Evolutionary conservation across 768 basidiomycete species (phyloP).

Genomic region (Boletellus ananas): DNA sequence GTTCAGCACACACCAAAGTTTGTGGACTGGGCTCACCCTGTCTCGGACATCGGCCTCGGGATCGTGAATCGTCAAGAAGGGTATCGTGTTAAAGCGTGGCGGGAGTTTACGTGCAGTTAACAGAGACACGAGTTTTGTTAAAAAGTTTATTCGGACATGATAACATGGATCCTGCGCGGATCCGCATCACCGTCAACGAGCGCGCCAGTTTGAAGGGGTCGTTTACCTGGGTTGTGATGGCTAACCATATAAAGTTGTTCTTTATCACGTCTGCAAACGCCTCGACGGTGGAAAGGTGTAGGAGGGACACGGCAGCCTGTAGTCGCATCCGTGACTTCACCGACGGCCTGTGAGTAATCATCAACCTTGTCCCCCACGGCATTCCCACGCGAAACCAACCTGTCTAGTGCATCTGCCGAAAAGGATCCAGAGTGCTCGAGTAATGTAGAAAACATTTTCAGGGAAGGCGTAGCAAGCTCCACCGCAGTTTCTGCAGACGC

Average conservation of each 20-base stretch:
- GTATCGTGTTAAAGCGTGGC: constrained; percentile 74
- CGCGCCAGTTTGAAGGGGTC: not conserved
- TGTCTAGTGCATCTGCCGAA: constrained; percentile 48
- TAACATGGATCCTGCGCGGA: constrained; percentile 74
- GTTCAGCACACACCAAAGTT: not conserved
- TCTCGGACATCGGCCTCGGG: constrained; percentile 78
- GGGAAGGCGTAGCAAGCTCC: constrained; percentile 68
- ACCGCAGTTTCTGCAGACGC: constrained; percentile 53
- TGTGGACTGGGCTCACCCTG: constrained; percentile 42
- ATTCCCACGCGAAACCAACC: constrained; percentile 34
- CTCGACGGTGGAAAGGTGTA: constrained; percentile 68
- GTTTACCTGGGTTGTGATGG: constrained; percentile 72
- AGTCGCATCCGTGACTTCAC: constrained; percentile 77
- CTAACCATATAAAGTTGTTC: constrained; percentile 62
- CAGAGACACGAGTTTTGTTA: constrained; percentile 67
- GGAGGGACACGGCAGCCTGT: constrained; percentile 73
- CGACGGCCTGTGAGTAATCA: constrained; percentile 41
- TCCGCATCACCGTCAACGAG: constrained; percentile 1
- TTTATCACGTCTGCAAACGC: constrained; percentile 55
- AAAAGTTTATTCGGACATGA: constrained; percentile 75
- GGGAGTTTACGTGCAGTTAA: constrained; percentile 64
- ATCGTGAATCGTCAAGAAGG: constrained; percentile 88
- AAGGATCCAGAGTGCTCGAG: constrained; percentile 67
- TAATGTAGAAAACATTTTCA: constrained; percentile 73
- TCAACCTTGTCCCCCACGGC: constrained; percentile 7